Evolutionary conservation across 345 rosid species (phyloP).

Genomic region (Zanthoxylum bungeanum): DNA sequence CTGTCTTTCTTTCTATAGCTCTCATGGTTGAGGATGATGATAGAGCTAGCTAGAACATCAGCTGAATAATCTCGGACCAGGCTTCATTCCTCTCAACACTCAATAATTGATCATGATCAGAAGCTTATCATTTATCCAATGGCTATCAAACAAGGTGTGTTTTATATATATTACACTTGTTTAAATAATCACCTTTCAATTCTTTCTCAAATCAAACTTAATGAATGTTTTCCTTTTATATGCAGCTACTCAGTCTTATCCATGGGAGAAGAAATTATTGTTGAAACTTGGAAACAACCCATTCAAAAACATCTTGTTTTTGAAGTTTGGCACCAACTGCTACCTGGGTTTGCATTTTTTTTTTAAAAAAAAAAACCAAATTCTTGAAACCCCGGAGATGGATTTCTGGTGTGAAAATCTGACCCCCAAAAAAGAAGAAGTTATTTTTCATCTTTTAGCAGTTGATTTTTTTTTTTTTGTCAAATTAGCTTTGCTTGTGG

Average conservation of each 20-base stretch:
- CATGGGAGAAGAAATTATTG: no score
- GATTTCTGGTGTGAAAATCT: constrained; percentile 26
- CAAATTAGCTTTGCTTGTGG: constrained; percentile 53
- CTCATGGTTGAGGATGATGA: no score
- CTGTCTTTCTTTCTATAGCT: background rate
- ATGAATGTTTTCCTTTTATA: background rate
- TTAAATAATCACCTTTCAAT: background rate
- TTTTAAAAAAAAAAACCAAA: constrained; percentile 17
- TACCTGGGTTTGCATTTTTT: background rate
- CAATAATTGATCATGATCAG: no score
- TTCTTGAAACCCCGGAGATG: constrained; percentile 20
- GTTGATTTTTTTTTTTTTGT: constrained; percentile 18
- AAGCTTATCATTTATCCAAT: background rate
- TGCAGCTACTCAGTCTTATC: no score
- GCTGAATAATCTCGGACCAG: no score
- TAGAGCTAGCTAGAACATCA: no score
- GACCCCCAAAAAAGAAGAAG: constrained; percentile 26
- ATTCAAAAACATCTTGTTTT: background rate
- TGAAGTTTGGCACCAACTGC: constrained; percentile 13
- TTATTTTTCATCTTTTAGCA: constrained; percentile 21
- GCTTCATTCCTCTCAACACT: no score
- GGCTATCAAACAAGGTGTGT: no score
- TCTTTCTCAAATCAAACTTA: no score
- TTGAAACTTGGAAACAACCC: background rate
- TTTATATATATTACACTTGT: no score